Base-by-base conservation (phyloP, 352 stramenopile species). In the Globisporangium acanthophoron region DNA sequence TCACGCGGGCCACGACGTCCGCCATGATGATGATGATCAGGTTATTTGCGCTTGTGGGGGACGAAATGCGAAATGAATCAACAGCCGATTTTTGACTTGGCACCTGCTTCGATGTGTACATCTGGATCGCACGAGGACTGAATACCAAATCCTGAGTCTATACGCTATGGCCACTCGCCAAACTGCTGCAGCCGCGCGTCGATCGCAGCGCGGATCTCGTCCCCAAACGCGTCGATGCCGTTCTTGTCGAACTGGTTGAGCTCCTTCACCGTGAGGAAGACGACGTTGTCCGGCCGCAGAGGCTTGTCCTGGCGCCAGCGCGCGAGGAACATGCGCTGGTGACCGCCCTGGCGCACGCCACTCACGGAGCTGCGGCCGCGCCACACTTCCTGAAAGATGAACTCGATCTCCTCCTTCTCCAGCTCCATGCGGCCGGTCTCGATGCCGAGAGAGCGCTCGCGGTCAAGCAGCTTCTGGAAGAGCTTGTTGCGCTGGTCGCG, bases 381-480 rank as follows among this genome's bases (percentile, higher is more conserved):
- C 82, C 87, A 96, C 46, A 97, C 74, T 49, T 93, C 76, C 62
- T 92, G 83, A 67, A 90, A 88, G 16, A 96, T 65, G 54, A 92
- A 96, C 62, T 96, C 85, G 27, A 97, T 73, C 52, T 96, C 87
- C 54, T 96, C 87, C 69, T 92, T 89, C 64, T 88, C 76, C 8
- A 91, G 67, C 49, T 85, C 70, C 47, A 92, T 77, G 46, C 80
- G 78, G 50, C 71, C 66, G 50, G 69, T 71, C 41, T 81, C 72
- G 27, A 87, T 65, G 59, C 80, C 78, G n/a, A 86, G 51, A 33
- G 73, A 57, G 37, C 79, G 74, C 64, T 96, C 80, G 39, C 85
- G 85, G 54, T 93, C 77, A 54, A 90, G 79, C 46, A 91, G 66
- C 59, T 86, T 87, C 61, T 92, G 85, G 63, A 88, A 89, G 13